Conservation (phyloP, 352 stramenopile species). For the Phytopythium ostracodes region DNA sequence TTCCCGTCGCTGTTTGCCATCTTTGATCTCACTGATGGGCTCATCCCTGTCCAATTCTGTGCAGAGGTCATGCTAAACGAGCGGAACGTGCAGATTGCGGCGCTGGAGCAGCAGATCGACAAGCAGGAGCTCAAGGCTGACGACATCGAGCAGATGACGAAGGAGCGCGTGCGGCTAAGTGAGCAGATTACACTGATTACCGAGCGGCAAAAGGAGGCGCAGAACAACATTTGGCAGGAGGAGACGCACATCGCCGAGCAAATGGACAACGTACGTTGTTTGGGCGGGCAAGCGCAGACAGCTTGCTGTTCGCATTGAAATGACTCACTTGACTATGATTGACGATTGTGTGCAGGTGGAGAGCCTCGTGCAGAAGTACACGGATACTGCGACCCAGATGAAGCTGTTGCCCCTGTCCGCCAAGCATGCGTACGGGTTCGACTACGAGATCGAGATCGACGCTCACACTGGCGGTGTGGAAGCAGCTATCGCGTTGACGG, state of each 20-base stretch:
- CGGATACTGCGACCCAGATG: conserved; percentile 66
- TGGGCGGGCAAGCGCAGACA: neutral
- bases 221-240: conserved; percentile 52
- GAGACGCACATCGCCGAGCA: conserved; percentile 65
- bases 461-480: conserved; percentile 52
- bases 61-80: conserved; percentile 44
- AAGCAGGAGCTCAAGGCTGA: conserved; percentile 55
- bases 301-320: neutral
- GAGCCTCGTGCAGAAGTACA: conserved; percentile 75
- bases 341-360: conserved; percentile 36
- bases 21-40: neutral
- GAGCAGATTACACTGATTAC: conserved; percentile 70
- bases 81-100: conserved; percentile 58
- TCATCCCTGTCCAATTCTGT: neutral
- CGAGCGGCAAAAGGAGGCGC: conserved; percentile 49
- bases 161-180: conserved; percentile 66
- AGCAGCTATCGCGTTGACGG: conserved; percentile 44
- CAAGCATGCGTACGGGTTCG: conserved; percentile 73
- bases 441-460: conserved; percentile 76
- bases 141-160: conserved; percentile 69
- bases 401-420: conserved; percentile 84
- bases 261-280: conserved; percentile 50
- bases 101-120: conserved; percentile 59
- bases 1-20: neutral
- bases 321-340: neutral